Conservation (phyloP, 2,329 filamentous ascomycete species). For the Emmonsia crescens region DNA sequence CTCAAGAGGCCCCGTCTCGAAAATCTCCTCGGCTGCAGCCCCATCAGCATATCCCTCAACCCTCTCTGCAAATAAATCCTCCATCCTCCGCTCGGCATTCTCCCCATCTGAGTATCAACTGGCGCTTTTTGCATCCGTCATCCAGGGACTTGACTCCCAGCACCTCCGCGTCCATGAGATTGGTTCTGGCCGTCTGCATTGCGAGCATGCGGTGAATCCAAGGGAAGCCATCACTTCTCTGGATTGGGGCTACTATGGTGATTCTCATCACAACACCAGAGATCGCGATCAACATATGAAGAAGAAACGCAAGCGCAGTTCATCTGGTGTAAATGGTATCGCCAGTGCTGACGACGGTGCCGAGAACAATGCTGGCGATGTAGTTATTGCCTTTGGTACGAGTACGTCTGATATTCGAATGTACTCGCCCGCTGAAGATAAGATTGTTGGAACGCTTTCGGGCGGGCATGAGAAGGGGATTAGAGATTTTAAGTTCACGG, state of each 20-base stretch:
- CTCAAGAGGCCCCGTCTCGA: slow-evolving; percentile 32
- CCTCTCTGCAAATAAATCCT: slow-evolving; percentile 33
- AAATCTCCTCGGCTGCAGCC: slow-evolving; percentile 34
- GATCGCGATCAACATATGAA: slow-evolving; percentile 27
- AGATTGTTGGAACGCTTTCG: slow-evolving; percentile 34
- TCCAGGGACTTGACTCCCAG: slow-evolving; percentile 43
- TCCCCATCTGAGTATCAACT: slow-evolving; percentile 41
- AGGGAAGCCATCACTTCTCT: slow-evolving; percentile 40
- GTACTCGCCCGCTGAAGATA: slow-evolving; percentile 40
- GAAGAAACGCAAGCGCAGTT: slow-evolving; percentile 42
- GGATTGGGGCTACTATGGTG: slow-evolving; percentile 40
- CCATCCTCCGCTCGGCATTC: slow-evolving; percentile 40
- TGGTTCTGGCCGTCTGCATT: slow-evolving; percentile 39
- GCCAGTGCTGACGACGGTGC: slow-evolving; percentile 16
- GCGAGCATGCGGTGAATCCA: slow-evolving; percentile 39
- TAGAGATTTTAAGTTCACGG: slow-evolving; percentile 41
- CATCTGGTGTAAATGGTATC: slow-evolving; percentile 28
- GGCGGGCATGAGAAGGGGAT: slow-evolving; percentile 40
- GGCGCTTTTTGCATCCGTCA: slow-evolving; percentile 43
- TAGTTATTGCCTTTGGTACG: slow-evolving; percentile 41
- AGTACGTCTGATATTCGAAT: slow-evolving; percentile 39
- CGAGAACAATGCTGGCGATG: slow-evolving; percentile 25
- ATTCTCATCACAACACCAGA: slow-evolving; percentile 25
- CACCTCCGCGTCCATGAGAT: slow-evolving; percentile 44
- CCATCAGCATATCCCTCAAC: slow-evolving; percentile 24